Percentiles rank a stretch among this genome's conserved stretches.
These are phyloP conservation scores for Bruguiera hainesii DNA, from an alignment of 441 rosid genomes.

Conservation along the genomic window DNA sequence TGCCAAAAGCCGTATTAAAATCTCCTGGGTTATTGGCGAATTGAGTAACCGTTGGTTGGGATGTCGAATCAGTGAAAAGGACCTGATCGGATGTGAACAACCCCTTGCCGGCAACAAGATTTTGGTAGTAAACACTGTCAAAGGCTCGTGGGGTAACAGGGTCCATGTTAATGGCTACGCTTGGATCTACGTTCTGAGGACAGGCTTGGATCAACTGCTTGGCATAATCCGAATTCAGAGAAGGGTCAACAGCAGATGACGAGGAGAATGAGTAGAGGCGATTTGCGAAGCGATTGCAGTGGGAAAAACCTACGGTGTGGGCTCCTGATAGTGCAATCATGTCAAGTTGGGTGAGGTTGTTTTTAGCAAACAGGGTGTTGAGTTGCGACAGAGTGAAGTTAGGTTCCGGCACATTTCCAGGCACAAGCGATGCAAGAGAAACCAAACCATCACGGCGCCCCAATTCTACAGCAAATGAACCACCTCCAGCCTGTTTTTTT, in stretches of 20 bases:
- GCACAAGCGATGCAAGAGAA: conserved; percentile 53
- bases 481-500: conserved; percentile 63
- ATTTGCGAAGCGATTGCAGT: conserved; percentile 59
- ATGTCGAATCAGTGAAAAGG: conserved; percentile 45
- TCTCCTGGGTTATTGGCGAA: conserved; percentile 51
- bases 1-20: conserved; percentile 54
- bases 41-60: conserved; percentile 47
- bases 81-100: conserved; percentile 65
- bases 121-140: conserved; percentile 66
- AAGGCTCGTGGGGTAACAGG: conserved; percentile 42
- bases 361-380: conserved; percentile 38
- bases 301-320: conserved; percentile 85
- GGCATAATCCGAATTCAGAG: conserved; percentile 51
- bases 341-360: conserved; percentile 56
- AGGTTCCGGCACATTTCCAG: conserved; percentile 69
- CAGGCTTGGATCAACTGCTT: conserved; percentile 49
- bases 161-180: conserved; percentile 49
- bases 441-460: conserved; percentile 71
- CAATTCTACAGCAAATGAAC: conserved; percentile 63
- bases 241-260: conserved; percentile 54
- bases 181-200: conserved; percentile 48
- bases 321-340: conserved; percentile 93
- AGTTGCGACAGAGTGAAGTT: conserved; percentile 44
- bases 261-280: conserved; percentile 63
- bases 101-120: conserved; percentile 68